phyloP scores from a whole-genome alignment of 192 early-diverging fungal genomes.

The Gryganskiella cystojenkinii region DNA sequence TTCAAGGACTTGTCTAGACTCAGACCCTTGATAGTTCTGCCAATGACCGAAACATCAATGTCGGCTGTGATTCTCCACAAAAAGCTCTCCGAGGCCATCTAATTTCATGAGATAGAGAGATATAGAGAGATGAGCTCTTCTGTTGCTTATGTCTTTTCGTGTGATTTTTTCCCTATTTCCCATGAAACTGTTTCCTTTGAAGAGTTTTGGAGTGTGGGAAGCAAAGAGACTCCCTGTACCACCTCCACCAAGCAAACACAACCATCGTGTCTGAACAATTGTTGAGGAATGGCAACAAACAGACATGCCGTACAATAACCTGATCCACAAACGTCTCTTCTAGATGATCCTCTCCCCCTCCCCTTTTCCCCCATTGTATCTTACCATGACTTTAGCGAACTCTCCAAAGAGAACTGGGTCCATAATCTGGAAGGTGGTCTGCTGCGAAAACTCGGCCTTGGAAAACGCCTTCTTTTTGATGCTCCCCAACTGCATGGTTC shows the following conservation, averaged over 20 bases:
- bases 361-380: background rate
- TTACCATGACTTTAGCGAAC: constrained; percentile 48
- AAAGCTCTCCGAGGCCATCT: constrained; percentile 33
- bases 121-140: too few species aligned
- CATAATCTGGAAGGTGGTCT: constrained; percentile 30
- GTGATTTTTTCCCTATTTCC: too few species aligned
- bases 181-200: too few species aligned
- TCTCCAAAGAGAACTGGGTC: constrained; percentile 46
- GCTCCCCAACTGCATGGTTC: constrained; percentile 16
- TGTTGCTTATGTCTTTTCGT: too few species aligned
- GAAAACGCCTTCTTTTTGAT: constrained; percentile 29
- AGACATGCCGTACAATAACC: too few species aligned
- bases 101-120: background rate
- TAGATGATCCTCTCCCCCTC: too few species aligned
- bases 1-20: constrained; percentile 26
- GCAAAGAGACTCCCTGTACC: too few species aligned
- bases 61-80: constrained; percentile 23
- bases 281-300: too few species aligned
- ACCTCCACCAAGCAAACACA: too few species aligned
- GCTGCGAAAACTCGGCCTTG: constrained; percentile 26
- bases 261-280: too few species aligned
- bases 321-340: too few species aligned
- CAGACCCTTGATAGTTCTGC: constrained; percentile 33
- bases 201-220: too few species aligned
- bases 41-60: constrained; percentile 31